Evolutionary conservation across 805 yeast genomes (phyloP).

Genomic region (Saccharomyces mikatae): DNA sequence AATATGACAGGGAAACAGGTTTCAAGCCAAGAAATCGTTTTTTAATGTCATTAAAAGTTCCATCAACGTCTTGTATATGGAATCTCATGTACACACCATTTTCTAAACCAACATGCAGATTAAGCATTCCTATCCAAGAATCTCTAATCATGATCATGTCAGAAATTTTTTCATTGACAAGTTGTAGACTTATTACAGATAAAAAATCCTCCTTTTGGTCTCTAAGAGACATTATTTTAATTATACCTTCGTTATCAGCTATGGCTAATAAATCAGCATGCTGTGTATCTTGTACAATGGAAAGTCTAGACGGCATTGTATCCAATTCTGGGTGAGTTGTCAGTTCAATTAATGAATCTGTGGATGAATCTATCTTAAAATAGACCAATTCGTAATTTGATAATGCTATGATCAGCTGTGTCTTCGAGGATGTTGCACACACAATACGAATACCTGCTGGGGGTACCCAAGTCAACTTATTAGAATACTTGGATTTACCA

Average conservation of each 20-base stretch:
- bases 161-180: neutral
- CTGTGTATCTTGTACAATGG: neutral
- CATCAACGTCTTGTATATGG: constrained; percentile 47
- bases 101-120: constrained; percentile 70
- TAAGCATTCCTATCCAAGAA: constrained; percentile 14
- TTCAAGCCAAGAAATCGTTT: constrained; percentile 67
- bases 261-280: constrained; percentile 56
- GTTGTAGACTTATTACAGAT: neutral
- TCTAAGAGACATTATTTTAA: constrained; percentile 51
- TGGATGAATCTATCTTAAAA: constrained; percentile 60
- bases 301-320: neutral
- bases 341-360: constrained; percentile 63
- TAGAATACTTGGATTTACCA: constrained; percentile 21
- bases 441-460: constrained; percentile 66
- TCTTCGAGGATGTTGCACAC: constrained; percentile 51
- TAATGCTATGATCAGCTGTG: constrained; percentile 63
- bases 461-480: constrained; percentile 65
- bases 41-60: constrained; percentile 55
- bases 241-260: constrained; percentile 62
- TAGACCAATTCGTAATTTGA: constrained; percentile 71
- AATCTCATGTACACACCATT: constrained; percentile 74
- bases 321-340: neutral
- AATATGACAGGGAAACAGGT: constrained; percentile 43
- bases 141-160: neutral
- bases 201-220: constrained; percentile 37